Percentiles rank a stretch among this genome's conserved stretches.
These are phyloP conservation scores for Penicillium janthinellum DNA, from an alignment of 2,329 filamentous ascomycete genomes.

Conservation along the genomic window DNA sequence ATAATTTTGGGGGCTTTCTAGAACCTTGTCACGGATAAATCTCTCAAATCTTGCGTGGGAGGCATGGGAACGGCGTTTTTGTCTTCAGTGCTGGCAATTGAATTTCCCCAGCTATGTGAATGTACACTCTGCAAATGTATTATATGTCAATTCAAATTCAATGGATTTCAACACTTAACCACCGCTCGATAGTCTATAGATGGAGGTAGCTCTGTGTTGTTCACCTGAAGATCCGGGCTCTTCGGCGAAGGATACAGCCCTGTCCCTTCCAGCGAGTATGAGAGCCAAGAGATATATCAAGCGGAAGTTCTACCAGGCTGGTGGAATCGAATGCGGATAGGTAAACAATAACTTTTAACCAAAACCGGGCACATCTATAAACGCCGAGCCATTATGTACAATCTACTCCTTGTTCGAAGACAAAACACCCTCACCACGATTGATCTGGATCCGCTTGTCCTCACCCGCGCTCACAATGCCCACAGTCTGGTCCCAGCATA, in stretches of 20 bases:
- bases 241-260: too few species aligned
- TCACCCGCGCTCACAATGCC: slow-evolving; percentile 91
- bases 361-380: slow-evolving; percentile 30
- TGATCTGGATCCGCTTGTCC: slow-evolving; percentile 93
- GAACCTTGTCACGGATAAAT: slow-evolving; percentile 25
- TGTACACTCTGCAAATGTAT: slow-evolving; percentile 24
- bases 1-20: slow-evolving; percentile 8
- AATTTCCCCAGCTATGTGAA: slow-evolving; percentile 21
- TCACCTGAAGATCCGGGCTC: too few species aligned
- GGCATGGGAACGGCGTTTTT: slow-evolving; percentile 32
- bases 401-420: slow-evolving; percentile 32
- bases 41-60: slow-evolving; percentile 22
- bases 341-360: slow-evolving; percentile 34
- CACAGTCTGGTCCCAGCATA: slow-evolving; percentile 80
- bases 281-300: too few species aligned
- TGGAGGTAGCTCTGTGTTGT: too few species aligned
- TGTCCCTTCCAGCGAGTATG: too few species aligned
- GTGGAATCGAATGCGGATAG: background rate
- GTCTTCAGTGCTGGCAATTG: slow-evolving; percentile 22
- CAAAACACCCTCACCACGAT: slow-evolving; percentile 62
- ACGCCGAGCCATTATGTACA: slow-evolving; percentile 35
- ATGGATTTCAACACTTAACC: background rate
- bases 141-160: slow-evolving; percentile 21
- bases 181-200: background rate
- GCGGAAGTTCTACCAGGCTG: too few species aligned